These are phyloP conservation scores for Leucocoprinus sp. DNA, from an alignment of 768 basidiomycete genomes.

Conservation along the genomic window DNA sequence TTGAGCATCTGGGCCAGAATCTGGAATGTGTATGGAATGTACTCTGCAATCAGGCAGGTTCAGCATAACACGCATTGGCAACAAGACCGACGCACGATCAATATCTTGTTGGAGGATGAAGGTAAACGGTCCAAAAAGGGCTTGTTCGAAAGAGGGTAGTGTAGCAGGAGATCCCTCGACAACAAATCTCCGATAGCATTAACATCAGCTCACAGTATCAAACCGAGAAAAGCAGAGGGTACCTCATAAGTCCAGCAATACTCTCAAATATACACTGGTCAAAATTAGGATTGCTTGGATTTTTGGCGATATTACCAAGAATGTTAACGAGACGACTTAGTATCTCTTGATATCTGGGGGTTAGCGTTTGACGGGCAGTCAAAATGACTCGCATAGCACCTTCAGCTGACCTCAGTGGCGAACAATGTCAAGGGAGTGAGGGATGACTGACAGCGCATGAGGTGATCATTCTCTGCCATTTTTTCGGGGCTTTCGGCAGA, in stretches of 20 bases:
- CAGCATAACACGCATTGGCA: neutral
- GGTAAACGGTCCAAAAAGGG: conserved; percentile 82
- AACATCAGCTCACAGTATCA: neutral
- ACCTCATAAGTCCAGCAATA: conserved; percentile 90
- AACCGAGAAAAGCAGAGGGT: conserved; percentile 6
- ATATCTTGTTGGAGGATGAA: conserved; percentile 88
- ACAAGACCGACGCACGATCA: conserved; percentile 50
- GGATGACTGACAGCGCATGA: conserved; percentile 84
- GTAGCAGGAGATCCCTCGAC: conserved; percentile 62
- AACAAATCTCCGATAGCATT: conserved; percentile 51
- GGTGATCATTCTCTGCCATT: conserved; percentile 92
- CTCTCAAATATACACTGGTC: conserved; percentile 98
- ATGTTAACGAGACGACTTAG: conserved; percentile 74
- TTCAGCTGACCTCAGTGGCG: conserved; percentile 21
- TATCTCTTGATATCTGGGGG: conserved; percentile 54
- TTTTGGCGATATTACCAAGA: conserved; percentile 83
- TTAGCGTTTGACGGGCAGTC: conserved; percentile 75
- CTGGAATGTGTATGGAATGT: conserved; percentile 96
- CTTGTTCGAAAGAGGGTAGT: conserved; percentile 67
- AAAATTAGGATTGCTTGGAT: conserved; percentile 96
- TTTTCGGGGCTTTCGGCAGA: conserved; percentile 76
- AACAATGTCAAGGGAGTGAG: conserved; percentile 8
- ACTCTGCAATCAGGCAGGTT: conserved; percentile 47
- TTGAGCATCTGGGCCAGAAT: conserved; percentile 94
- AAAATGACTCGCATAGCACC: conserved; percentile 92